These are phyloP conservation scores for Saccharum hybrid DNA, from an alignment of 202 grass and related monocot genomes.

Conservation along the genomic window DNA sequence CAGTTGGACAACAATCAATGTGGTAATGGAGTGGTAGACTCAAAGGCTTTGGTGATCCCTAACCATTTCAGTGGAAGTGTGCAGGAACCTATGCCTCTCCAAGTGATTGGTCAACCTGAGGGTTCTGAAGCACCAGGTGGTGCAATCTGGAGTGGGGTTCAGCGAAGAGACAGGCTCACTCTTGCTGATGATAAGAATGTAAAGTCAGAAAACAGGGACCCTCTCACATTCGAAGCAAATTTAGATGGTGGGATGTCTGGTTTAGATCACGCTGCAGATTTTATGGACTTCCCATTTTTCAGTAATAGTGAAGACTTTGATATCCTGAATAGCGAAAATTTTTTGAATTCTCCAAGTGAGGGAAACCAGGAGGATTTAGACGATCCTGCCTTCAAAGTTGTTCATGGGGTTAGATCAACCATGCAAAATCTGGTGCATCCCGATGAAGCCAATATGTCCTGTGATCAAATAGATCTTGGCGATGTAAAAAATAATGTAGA, in stretches of 20 bases:
- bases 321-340: slow-evolving; percentile 70
- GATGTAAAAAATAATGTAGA: slow-evolving; percentile 31
- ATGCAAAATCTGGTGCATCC: slow-evolving; percentile 53
- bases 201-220: slow-evolving; percentile 46
- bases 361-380: slow-evolving; percentile 54
- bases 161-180: slow-evolving; percentile 44
- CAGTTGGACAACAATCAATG: slow-evolving; percentile 51
- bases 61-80: slow-evolving; percentile 45
- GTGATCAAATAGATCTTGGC: slow-evolving; percentile 49
- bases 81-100: slow-evolving; percentile 38
- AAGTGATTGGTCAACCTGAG: slow-evolving; percentile 42
- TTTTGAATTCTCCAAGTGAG: slow-evolving; percentile 78
- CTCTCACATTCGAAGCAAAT: slow-evolving; percentile 49
- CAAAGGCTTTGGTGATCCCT: slow-evolving; percentile 45
- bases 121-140: slow-evolving; percentile 52
- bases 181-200: slow-evolving; percentile 50
- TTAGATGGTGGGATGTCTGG: slow-evolving; percentile 51
- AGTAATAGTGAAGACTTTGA: slow-evolving; percentile 61
- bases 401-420: slow-evolving; percentile 29
- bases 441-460: slow-evolving; percentile 49
- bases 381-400: slow-evolving; percentile 43
- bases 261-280: slow-evolving; percentile 56
- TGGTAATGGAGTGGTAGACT: slow-evolving; percentile 49
- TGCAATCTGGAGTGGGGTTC: slow-evolving; percentile 51
- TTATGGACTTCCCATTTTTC: slow-evolving; percentile 74